phyloP scores from a whole-genome alignment of 352 stramenopile species.

The Phytophthora ohioensis region DNA sequence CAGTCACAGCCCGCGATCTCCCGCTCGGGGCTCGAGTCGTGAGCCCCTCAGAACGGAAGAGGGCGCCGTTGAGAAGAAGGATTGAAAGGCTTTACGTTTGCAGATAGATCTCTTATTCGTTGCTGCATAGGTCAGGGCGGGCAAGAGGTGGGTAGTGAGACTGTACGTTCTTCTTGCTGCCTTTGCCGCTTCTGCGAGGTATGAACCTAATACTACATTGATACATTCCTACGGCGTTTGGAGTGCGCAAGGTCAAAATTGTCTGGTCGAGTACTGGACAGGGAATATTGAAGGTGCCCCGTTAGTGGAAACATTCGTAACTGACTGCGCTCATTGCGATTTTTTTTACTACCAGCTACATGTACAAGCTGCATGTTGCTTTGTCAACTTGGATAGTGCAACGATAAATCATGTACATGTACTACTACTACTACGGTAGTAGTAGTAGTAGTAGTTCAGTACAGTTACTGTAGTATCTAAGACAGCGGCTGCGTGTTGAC shows the following conservation, averaged over 20 bases:
- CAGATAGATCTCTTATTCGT: constrained; percentile 40
- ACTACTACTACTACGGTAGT: too few relatives aligned
- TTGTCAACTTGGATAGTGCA: background rate
- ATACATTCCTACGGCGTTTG: constrained; percentile 31
- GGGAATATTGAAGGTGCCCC: background rate
- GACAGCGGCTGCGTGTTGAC: too few relatives aligned
- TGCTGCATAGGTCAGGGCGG: constrained; percentile 28
- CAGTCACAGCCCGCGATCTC: constrained; percentile 51
- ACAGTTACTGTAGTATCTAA: too few relatives aligned
- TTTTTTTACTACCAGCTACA: background rate
- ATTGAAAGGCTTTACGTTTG: constrained; percentile 27
- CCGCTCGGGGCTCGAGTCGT: constrained; percentile 25
- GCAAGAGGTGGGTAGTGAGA: constrained; percentile 18
- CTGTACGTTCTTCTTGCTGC: constrained; percentile 23
- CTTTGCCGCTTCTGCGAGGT: constrained; percentile 20
- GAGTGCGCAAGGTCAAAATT: background rate
- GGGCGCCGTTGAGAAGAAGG: constrained; percentile 34
- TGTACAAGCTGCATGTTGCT: too few relatives aligned
- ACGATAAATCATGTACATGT: too few relatives aligned
- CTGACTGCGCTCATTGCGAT: background rate
- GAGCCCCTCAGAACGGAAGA: constrained; percentile 17
- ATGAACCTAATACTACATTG: constrained; percentile 39
- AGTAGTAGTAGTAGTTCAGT: too few relatives aligned
- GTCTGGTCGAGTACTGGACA: too few relatives aligned
- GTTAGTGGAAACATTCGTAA: background rate